Base-by-base conservation (phyloP, 805 yeast species). In the Starmerella scarabaei region DNA sequence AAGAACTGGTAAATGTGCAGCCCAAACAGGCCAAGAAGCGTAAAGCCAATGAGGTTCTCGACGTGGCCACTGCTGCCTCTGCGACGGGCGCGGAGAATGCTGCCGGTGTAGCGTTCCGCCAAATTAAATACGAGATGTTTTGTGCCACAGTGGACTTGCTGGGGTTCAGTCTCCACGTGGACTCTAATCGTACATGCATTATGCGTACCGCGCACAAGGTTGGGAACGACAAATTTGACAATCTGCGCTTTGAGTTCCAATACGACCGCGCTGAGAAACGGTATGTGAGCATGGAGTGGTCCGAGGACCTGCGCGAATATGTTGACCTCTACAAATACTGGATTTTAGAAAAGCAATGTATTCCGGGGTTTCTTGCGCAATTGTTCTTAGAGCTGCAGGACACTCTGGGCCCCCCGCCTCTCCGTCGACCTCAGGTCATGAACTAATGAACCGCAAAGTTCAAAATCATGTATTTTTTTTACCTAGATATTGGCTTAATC, bases 331-430 rank as follows among this genome's bases (percentile, higher is more conserved):
- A 37, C 20, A 37, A 28, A 14, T 45, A 39, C 32, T 48, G 52
- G 52, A 28, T 45, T 3, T 29, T 40, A 29, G 48, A 48, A 18
- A 33, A 37, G 9, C 36, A 37, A 21, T 42, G 43, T 20, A 24
- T 48, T 6, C 45, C 48, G 6, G 52, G 50, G n/a, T 46, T 48
- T 21, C 29, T 48, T 14, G 36, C 45, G 5, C 42, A 40, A 11
- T 36, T 43, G 19, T 37, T 41, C 8, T 24, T 48, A 12, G 41
- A 41, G 14, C n/a, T 33, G 30, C 28, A 29, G 24, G 33, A 40
- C 27, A 9, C 15, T 4, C 21, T 14, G 3, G 50, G 48, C 6
- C 19, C 30, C 26, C 43, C 49, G 5, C 48, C 48, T 11, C 26
- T 7, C 9, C 26, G 26, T n/a, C n/a, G n/a, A n/a, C n/a, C n/a